Evolutionary conservation across 1,284 basidiomycete species (phyloP), one percentile per base, ranked within the genome.

Genomic region (Tilletia indica): DNA sequence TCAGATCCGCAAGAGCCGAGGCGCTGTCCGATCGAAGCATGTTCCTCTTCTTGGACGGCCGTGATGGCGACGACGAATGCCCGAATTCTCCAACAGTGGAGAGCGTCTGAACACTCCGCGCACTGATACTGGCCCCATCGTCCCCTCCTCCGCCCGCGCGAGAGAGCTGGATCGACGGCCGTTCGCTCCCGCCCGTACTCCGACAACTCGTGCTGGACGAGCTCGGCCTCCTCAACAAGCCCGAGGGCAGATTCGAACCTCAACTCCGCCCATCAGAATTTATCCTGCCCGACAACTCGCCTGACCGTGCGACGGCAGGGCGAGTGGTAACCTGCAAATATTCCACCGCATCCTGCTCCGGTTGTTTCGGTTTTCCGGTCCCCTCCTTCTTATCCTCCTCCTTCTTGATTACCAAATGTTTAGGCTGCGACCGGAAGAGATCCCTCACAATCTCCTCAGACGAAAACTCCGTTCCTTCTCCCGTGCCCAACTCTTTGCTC

Each of bases 381-480:
- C 25, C 54, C 19, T 63, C n/a, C 25, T 31, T 31, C 58, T 25
- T 36, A 34, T 25, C 31, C 14, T 34, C 31, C 31, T 63, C 34
- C 25, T 36, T 36, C 1, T 25, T 34, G 25, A 38, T 16, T 5
- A 38, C 36, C 34, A 64, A 12, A 25, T 54, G 51, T 38, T 64
- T 64, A 4, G 61, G 61, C 61, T 64, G 36, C 12, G 61, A 16
- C 9, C 61, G 8, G 61, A 64, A 64, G 34, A 64, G 36, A 16
- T 64, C 61, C 19, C 61, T 34, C 61, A 64, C 61, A 21, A 64
- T 64, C 36, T 64, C 61, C 9, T 64, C 61, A 3, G 61, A 36
- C 12, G 61, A 64, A 36, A 64, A 36, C 61, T 64, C 61, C 4
- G 61, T 64, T 4, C 61, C 61, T 11, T 64, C 61, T 2, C 61